A percentile compares a stretch with the other conserved stretches of the same genome.
phyloP scores from a whole-genome alignment of 75 land plant species.

The Adiantum capillusveneris region DNA sequence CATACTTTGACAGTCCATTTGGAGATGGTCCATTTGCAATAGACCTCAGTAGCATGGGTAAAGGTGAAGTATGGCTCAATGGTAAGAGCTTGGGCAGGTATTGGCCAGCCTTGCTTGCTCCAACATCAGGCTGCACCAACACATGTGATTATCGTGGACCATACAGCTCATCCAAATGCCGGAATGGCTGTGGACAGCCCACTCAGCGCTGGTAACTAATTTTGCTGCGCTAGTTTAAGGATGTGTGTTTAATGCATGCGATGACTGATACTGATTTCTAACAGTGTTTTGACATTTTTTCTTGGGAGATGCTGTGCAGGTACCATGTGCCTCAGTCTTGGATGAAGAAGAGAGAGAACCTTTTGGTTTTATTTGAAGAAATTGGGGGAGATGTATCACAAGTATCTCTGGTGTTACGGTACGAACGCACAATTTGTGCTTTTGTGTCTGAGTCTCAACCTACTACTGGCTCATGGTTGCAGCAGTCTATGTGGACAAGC shows the following conservation, averaged over 20 bases:
- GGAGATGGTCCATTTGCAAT: constrained; percentile 54
- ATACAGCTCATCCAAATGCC: constrained; percentile 35
- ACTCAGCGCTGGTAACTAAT: too few relatives aligned
- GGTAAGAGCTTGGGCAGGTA: constrained; percentile 71
- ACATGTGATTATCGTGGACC: constrained; percentile 57
- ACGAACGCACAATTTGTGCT: constrained; percentile 44
- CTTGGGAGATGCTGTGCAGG: too few relatives aligned
- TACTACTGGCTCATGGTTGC: too few relatives aligned
- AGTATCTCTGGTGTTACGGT: constrained; percentile 36
- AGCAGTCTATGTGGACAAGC: too few relatives aligned
- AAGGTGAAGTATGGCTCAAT: constrained; percentile 76
- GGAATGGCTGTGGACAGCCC: constrained; percentile 45
- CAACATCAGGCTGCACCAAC: constrained; percentile 42
- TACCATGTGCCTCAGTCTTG: constrained; percentile 70
- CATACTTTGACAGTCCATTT: constrained; percentile 51
- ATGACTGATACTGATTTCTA: too few relatives aligned
- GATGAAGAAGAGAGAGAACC: constrained; percentile 47
- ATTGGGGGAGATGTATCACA: constrained; percentile 66
- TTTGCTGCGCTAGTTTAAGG: too few relatives aligned
- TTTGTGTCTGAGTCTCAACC: constrained; percentile 52
- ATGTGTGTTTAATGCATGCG: too few relatives aligned
- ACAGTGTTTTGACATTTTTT: too few relatives aligned
- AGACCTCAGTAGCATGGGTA: constrained; percentile 61
- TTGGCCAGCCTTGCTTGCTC: constrained; percentile 56
- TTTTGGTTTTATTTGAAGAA: constrained; percentile 82